These are phyloP conservation scores for Wickerhamiella dianesei DNA, from an alignment of 805 yeast species.

Conservation along the genomic window DNA sequence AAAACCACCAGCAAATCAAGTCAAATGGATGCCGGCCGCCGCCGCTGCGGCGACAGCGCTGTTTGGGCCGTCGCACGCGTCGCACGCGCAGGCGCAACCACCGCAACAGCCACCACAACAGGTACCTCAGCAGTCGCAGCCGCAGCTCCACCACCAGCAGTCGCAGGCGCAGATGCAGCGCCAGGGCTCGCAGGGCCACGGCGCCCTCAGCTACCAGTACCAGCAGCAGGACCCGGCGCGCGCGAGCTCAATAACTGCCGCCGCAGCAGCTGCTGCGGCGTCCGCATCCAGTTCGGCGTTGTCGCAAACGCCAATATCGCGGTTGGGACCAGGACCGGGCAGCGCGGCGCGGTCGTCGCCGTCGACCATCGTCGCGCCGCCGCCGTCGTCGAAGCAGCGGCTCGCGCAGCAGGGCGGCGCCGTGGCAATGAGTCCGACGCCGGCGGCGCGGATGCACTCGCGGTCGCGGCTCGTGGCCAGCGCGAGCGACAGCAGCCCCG, in stretches of 20 bases:
- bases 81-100: not conserved
- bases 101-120: not conserved
- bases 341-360: slow-evolving; percentile 12
- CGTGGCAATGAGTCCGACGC: slow-evolving; percentile 17
- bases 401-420: not conserved
- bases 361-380: slow-evolving; percentile 14
- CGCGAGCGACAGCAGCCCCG: slow-evolving; percentile 23
- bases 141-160: not conserved
- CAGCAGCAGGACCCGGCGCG: slow-evolving; percentile 6
- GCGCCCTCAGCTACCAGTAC: not conserved
- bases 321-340: not conserved
- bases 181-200: not conserved
- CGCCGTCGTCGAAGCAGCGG: slow-evolving; percentile 1
- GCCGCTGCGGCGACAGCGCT: slow-evolving; percentile 18
- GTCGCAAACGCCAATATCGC: not conserved
- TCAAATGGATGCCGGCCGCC: slow-evolving; percentile 1
- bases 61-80: slow-evolving; percentile 2
- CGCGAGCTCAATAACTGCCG: slow-evolving; percentile 14
- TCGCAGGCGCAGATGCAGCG: not conserved
- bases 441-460: slow-evolving; percentile 21
- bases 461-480: slow-evolving; percentile 20
- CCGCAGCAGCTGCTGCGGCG: slow-evolving; percentile 17
- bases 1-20: not conserved
- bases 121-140: not conserved
- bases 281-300: slow-evolving; percentile 3